Evolutionary conservation across 495 filamentous ascomycete species (phyloP), one percentile per base, ranked within the genome.

Genomic region (Bryoglossum gracile): DNA sequence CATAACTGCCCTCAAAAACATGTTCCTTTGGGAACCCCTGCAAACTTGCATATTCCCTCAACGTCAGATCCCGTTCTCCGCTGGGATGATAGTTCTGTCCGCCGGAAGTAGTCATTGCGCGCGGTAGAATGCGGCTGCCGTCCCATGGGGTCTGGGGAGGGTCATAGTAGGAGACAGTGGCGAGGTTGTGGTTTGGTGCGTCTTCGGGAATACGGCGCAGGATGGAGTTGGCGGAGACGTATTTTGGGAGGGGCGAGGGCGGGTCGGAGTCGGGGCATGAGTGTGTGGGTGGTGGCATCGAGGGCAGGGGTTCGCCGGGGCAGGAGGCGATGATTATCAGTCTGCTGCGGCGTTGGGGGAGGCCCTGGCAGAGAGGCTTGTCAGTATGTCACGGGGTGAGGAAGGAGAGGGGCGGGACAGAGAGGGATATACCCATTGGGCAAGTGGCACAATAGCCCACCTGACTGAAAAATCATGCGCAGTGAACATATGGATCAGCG

Each of bases 291-390:
- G 56, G 25, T 0, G 90, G 87, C 36, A 89, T 86, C 0, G 68
- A 57, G 0, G 89, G 88, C 0, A 96, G 76, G 0, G 60, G 65
- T 55, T 90, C 87, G 0, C 89, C 91, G 0, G 86, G 85, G 18
- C 81, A 84, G 8, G 89, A 76, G 0, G 86, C 90, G 34, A 96
- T 77, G 18, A 95, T 76, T 18, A 96, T 68, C 2, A 95, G 58
- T 3, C 92, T 71, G 38, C 67, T 71, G 17, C 85, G 68, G 2
- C 57, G 62, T 55, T 85, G 79, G 0, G 79, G 72, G 0, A 85
- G 65, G 0, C 84, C 84, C 61, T 86, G 81, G 10, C 80, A 43
- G n/a, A n/a, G n/a, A n/a, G n/a, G n/a, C n/a, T n/a, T n/a, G n/a
- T n/a, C n/a, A n/a, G n/a, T n/a, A n/a, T n/a, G n/a, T n/a, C n/a